A percentile compares a stretch with the other conserved stretches of the same genome.
Evolutionary conservation across 192 early-diverging fungal genomes (phyloP).

Genomic region (Coemansia sp.): DNA sequence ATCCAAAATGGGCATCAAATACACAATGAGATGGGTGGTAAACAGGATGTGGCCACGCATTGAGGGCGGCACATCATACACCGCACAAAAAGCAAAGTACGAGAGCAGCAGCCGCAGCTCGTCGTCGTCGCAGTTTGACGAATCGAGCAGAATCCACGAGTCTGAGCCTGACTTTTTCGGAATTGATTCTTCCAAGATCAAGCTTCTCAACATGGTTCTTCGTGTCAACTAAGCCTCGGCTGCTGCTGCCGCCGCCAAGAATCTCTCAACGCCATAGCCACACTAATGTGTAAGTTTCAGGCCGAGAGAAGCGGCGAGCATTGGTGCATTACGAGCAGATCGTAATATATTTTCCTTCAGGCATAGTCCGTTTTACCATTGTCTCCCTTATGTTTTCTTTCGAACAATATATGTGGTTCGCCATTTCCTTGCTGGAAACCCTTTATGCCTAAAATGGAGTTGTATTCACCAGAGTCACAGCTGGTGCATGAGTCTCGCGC

Average conservation of each 20-base stretch:
- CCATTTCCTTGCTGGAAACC: not conserved
- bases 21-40: conserved; percentile 55
- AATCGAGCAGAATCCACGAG: conserved; percentile 35
- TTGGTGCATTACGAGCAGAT: not conserved
- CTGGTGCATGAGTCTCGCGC: not conserved
- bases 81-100: conserved; percentile 34
- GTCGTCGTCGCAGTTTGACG: conserved; percentile 37
- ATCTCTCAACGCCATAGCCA: not conserved
- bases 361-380: not conserved
- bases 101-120: conserved; percentile 38
- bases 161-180: conserved; percentile 41
- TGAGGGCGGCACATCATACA: conserved; percentile 37
- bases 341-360: not conserved
- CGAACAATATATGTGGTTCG: not conserved
- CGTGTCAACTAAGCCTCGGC: conserved; percentile 37
- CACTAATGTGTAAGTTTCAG: not conserved
- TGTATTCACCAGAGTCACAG: not conserved
- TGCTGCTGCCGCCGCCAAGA: not conserved
- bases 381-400: not conserved
- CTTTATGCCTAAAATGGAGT: not conserved
- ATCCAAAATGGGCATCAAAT: conserved; percentile 44
- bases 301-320: not conserved
- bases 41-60: conserved; percentile 56
- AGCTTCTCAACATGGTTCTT: conserved; percentile 51
- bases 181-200: conserved; percentile 42